Percentiles rank a stretch among this genome's conserved stretches.
Evolutionary conservation across 1,284 basidiomycete species (phyloP).

Genomic region (Cystobasidium pallidum): DNA sequence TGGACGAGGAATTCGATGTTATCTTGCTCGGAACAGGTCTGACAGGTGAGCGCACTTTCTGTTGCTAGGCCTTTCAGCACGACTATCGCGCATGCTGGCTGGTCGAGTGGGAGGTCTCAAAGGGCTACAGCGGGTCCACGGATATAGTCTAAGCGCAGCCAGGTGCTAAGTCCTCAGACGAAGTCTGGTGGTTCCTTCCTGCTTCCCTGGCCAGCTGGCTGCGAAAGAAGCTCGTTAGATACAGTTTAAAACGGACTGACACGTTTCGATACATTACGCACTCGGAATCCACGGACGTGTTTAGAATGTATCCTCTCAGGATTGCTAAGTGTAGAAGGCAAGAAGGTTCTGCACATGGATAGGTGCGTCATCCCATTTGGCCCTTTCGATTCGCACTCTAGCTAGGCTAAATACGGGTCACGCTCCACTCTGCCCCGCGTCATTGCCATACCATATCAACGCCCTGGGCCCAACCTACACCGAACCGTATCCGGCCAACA

Average conservation of each 20-base stretch:
- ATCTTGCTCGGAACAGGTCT: slow-evolving; percentile 46
- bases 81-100: too few species aligned
- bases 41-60: slow-evolving; percentile 25
- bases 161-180: too few species aligned
- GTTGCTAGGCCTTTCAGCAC: too few species aligned
- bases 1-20: slow-evolving; percentile 44
- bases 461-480: too few species aligned
- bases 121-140: not conserved
- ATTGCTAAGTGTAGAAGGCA: slow-evolving; percentile 94
- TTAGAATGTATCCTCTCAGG: slow-evolving; percentile 94
- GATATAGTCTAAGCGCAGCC: not conserved
- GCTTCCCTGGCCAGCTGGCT: too few species aligned
- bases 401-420: not conserved
- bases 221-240: too few species aligned
- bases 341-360: slow-evolving; percentile 99
- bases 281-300: not conserved
- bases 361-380: slow-evolving; percentile 52
- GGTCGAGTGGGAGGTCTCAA: slow-evolving; percentile 3
- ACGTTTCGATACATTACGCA: too few species aligned
- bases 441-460: slow-evolving; percentile 10
- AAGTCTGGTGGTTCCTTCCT: too few species aligned
- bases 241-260: slow-evolving; percentile 18
- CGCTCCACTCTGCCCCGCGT: not conserved
- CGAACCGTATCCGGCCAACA: slow-evolving; percentile 16
- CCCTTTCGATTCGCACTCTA: not conserved